Percentiles rank a stretch among this genome's conserved stretches.
phyloP scores from a whole-genome alignment of 805 yeast genomes.

The Sungouiella thailandica region DNA sequence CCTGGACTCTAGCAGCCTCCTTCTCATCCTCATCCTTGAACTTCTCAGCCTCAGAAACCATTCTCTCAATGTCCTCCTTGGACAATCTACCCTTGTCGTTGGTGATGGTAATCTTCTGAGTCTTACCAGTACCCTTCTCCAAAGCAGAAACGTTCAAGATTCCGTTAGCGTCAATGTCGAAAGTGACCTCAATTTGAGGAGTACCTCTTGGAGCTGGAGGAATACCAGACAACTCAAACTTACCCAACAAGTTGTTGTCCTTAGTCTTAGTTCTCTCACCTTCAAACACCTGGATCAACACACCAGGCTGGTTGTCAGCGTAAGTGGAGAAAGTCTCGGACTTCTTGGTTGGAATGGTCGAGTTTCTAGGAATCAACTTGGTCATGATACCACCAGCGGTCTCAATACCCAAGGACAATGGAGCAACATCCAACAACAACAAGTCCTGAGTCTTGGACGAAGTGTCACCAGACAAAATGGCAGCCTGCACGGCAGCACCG shows the following conservation, averaged over 20 bases:
- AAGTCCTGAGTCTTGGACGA: constrained; percentile 76
- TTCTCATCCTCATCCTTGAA: constrained; percentile 56
- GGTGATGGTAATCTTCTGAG: constrained; percentile 95
- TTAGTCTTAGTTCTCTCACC: constrained; percentile 97
- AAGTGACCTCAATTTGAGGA: constrained; percentile 96
- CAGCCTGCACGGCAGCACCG: constrained; percentile 98
- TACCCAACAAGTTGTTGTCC: constrained; percentile 95
- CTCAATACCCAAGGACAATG: constrained; percentile 95
- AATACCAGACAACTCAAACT: constrained; percentile 92
- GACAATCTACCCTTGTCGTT: constrained; percentile 98
- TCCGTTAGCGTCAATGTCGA: constrained; percentile 96
- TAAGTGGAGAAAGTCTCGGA: constrained; percentile 95
- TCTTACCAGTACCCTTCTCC: constrained; percentile 98
- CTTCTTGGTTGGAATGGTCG: constrained; percentile 96
- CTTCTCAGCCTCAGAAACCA: constrained; percentile 97
- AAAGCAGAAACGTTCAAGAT: constrained; percentile 93
- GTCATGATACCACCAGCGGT: constrained; percentile 99
- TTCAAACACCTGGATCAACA: constrained; percentile 92
- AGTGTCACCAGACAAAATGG: constrained; percentile 82
- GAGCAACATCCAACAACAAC: constrained; percentile 93
- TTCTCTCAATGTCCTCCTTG: constrained; percentile 95
- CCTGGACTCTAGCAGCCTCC: constrained; percentile 88
- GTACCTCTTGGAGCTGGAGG: constrained; percentile 99
- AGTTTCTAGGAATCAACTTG: constrained; percentile 96
- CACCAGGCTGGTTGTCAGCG: constrained; percentile 99